Base-by-base conservation (phyloP, 768 basidiomycete genomes). In the Dioszegia aurantiaca region DNA sequence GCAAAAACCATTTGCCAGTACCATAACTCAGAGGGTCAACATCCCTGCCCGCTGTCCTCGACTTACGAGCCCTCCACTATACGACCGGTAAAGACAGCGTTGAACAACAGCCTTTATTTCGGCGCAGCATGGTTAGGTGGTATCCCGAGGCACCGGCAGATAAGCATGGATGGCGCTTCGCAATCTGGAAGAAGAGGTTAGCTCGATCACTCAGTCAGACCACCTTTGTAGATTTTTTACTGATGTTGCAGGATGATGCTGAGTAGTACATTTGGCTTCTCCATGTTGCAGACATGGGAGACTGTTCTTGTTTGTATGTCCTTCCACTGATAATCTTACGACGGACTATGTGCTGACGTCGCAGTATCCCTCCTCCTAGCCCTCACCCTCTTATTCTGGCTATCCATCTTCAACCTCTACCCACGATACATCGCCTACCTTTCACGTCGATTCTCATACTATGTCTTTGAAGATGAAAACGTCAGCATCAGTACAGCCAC, bases 271-370 rank as follows among this genome's bases (percentile, higher is more conserved):
- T 83, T 84, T 59, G 86, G 80, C 5, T 76, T 86, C 39, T 79
- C 80, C 27, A 80, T 86, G 65, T 74, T 86, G 57, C 85, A 87
- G 69, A 80, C 83, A 58, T 86, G 86, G 86, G 87, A 87, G 79
- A 84, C 85, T 66, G 66, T 82, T 44, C 70, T 86, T 36, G 79
- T 84, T 56, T 68, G 86, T 86, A 69, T 70, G 85, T 80, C 28
- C 1, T 16, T 23, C 24, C n/a, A 24, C 24, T 36, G n/a, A 1
- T 4, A 19, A 14, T 26, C 26, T 40, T 28, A 42, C 36, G 24
- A 6, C 5, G 23, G 30, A 6, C 28, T 14, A 16, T 4, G 5
- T 44, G 27, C 30, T 60, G 41, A 44, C 37, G 16, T 58, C 27
- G 10, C 45, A 57, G 56, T 43, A n/a, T 33, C 48, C 24, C 43